Base-by-base conservation (phyloP, 352 stramenopile species). In the Pythium scleroteichum region DNA sequence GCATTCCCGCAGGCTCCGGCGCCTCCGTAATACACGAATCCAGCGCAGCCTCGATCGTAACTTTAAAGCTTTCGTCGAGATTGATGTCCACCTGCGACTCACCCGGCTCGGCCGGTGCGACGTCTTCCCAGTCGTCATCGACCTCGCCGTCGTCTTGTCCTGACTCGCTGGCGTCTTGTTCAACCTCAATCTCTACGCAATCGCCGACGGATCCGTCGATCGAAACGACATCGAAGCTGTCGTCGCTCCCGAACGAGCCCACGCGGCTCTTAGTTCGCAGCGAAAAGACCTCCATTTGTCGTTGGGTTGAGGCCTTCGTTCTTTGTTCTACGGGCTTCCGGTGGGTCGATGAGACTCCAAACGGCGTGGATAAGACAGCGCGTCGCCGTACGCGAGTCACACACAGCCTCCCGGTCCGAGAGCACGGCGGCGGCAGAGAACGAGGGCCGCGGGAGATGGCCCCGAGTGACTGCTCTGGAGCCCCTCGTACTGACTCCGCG, bases 61-160 rank as follows among this genome's bases (percentile, higher is more conserved):
- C 40, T 27, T 58, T 17, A 50, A 59, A 58, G 27, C 50, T 44
- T 32, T 53, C 44, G 35, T 50, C 44, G 14, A 60, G 26, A 16
- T 59, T 35, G 13, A 66, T 53, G 41, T 73, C 38, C 22, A 56
- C 32, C 14, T 55, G 26, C 29, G 48, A 2, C 35, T 20, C 12
- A 14, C 46, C 45, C 10, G 14, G 27, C n/a, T 45, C 55, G 13
- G 51, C 26, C 3, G 22, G 22, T 3, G 32, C 49, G 13, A 88
- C 29, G 14, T 85, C 66, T 38, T 87, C 78, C 79, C 79, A 88
- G 41, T 84, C 76, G 47, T 53, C 53, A 5, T 69, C 62, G n/a
- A 71, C 48, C 3, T 63, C 32, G 17, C 49, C 27, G 9, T 65
- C 49, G 32, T 35, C 29, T 35, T 35, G 29, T 35, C 10, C 29